These are phyloP conservation scores for Dichotomopilus funicola DNA, from an alignment of 2,329 filamentous ascomycete species.

Conservation along the genomic window DNA sequence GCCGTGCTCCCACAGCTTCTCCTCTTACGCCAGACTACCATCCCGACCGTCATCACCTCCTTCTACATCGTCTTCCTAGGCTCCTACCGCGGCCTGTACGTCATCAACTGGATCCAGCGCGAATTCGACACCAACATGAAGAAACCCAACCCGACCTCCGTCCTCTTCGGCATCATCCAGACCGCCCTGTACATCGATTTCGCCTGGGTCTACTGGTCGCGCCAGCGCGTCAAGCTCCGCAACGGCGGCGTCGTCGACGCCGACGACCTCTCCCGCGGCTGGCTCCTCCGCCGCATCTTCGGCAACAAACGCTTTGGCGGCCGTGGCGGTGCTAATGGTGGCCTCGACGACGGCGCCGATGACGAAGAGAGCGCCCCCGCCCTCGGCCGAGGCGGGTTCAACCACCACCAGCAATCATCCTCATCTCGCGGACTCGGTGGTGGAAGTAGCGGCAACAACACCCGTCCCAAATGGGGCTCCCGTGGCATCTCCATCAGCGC, in stretches of 20 bases:
- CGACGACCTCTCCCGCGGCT: slow-evolving; percentile 79
- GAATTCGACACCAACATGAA: slow-evolving; percentile 52
- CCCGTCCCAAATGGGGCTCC: slow-evolving; percentile 54
- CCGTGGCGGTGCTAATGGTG: slow-evolving; percentile 34
- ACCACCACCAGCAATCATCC: slow-evolving; percentile 2
- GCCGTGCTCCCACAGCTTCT: slow-evolving; percentile 88
- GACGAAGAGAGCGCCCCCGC: slow-evolving; percentile 55
- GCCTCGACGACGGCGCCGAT: slow-evolving; percentile 34
- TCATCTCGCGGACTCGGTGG: slow-evolving; percentile 9
- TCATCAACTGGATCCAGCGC: slow-evolving; percentile 82
- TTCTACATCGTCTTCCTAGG: slow-evolving; percentile 87
- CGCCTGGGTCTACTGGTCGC: slow-evolving; percentile 91
- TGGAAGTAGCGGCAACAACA: slow-evolving; percentile 17
- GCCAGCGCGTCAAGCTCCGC: slow-evolving; percentile 88
- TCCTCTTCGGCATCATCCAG: slow-evolving; percentile 84
- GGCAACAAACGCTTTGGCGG: slow-evolving; percentile 48
- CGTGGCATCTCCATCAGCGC: slow-evolving; percentile 61
- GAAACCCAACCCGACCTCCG: slow-evolving; percentile 62
- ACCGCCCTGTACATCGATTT: slow-evolving; percentile 90
- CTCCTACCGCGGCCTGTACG: slow-evolving; percentile 81
- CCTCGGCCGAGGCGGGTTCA: slow-evolving; percentile 31
- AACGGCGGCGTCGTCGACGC: slow-evolving; percentile 82
- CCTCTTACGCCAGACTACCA: slow-evolving; percentile 86
- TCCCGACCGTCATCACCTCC: slow-evolving; percentile 94
- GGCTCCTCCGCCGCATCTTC: slow-evolving; percentile 74